phyloP scores from a whole-genome alignment of 148 eudicot species.

The Agrostemma githago region DNA sequence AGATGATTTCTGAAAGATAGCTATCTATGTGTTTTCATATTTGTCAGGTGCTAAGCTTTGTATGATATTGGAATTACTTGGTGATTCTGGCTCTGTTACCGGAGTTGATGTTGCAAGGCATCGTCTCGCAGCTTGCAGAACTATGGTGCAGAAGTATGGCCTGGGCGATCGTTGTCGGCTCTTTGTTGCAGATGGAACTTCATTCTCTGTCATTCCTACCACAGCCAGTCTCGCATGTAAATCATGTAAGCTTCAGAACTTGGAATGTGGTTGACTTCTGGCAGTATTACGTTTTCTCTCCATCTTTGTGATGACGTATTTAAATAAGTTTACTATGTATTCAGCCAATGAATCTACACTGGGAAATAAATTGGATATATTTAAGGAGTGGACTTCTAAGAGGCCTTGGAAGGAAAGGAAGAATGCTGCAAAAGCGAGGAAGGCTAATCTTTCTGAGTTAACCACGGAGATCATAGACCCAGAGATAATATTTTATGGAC shows the following conservation, averaged over 20 bases:
- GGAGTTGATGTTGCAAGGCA: conserved; percentile 93
- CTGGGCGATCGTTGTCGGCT: conserved; percentile 82
- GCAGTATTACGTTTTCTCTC: background rate
- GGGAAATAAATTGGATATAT: conserved; percentile 37
- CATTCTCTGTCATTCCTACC: conserved; percentile 58
- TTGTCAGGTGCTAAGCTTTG: conserved; percentile 94
- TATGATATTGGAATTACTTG: conserved; percentile 81
- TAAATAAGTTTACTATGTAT: conserved; percentile 22
- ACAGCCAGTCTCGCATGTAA: conserved; percentile 29
- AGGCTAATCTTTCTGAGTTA: conserved; percentile 27
- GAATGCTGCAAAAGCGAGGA: conserved; percentile 53
- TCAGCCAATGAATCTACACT: conserved; percentile 42
- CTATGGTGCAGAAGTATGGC: conserved; percentile 75
- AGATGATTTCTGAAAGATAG: background rate
- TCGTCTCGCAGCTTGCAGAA: conserved; percentile 92
- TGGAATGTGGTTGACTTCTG: conserved; percentile 5
- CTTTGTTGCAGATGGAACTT: conserved; percentile 92
- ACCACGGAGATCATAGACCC: conserved; percentile 37
- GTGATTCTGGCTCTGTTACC: conserved; percentile 85
- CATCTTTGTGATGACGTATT: background rate
- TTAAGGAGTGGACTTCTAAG: conserved; percentile 83
- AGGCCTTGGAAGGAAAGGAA: conserved; percentile 90
- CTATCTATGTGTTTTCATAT: conserved; percentile 3
- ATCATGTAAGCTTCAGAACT: conserved; percentile 31
- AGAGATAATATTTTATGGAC: conserved; percentile 81